Percentiles rank a stretch among this genome's conserved stretches.
Evolutionary conservation across 306 rosid species (phyloP).

Genomic region (Arachis hypogaea): DNA sequence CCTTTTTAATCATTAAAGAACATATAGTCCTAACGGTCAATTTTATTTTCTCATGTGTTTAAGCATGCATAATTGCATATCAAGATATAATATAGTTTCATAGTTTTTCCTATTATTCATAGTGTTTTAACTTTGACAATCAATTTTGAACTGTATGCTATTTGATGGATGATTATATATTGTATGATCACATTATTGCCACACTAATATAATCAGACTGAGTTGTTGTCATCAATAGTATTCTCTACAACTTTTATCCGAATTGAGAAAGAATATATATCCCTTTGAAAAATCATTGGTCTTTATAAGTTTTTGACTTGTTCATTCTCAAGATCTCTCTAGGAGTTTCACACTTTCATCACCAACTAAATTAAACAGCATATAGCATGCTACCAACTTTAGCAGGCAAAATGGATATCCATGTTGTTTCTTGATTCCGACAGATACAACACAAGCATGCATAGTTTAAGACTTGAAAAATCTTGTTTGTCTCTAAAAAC

Average conservation of each 20-base stretch:
- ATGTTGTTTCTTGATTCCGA: slow-evolving; percentile 40
- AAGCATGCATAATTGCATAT: background rate
- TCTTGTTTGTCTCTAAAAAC: slow-evolving; percentile 40
- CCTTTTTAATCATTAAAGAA: slow-evolving; percentile 50
- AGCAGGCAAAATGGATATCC: slow-evolving; percentile 41
- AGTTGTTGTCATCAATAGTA: slow-evolving; percentile 23
- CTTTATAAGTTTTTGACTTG: slow-evolving; percentile 51
- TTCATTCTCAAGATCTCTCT: slow-evolving; percentile 16
- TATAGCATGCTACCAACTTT: slow-evolving; percentile 50
- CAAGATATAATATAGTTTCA: slow-evolving; percentile 10
- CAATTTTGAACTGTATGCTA: slow-evolving; percentile 29
- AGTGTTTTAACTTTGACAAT: background rate
- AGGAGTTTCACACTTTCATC: slow-evolving; percentile 9
- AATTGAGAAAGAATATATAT: slow-evolving; percentile 23
- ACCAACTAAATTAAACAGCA: slow-evolving; percentile 21
- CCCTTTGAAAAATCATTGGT: slow-evolving; percentile 45
- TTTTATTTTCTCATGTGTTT: slow-evolving; percentile 28
- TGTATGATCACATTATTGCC: slow-evolving; percentile 47
- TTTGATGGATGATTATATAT: slow-evolving; percentile 42
- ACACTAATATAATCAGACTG: slow-evolving; percentile 22
- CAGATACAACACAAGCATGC: slow-evolving; percentile 42
- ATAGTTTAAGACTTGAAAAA: slow-evolving; percentile 28
- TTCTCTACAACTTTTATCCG: slow-evolving; percentile 34
- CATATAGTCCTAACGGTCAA: slow-evolving; percentile 12
- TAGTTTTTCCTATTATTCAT: slow-evolving; percentile 7